Conservation (phyloP, 208 protist species). For the Naegleria fowleri region DNA sequence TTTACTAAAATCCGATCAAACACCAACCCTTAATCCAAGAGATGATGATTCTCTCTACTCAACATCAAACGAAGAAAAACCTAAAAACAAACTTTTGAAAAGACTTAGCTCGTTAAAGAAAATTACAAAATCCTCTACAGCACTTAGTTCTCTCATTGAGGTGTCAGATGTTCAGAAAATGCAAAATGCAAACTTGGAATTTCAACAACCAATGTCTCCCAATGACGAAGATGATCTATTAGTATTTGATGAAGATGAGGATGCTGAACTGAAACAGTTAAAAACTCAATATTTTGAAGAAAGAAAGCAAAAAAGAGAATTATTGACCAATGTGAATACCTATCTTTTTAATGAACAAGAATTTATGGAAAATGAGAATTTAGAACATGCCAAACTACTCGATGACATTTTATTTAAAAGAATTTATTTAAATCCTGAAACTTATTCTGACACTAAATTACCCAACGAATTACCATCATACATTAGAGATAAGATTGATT, state of each 20-base stretch:
- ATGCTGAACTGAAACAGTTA: not conserved
- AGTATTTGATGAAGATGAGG: not conserved
- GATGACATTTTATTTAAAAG: not conserved
- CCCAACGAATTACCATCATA: not conserved
- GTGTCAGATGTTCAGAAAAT: too few species aligned
- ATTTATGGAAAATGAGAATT: not conserved
- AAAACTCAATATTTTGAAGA: not conserved
- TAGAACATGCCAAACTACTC: not conserved
- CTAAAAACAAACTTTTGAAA: not conserved
- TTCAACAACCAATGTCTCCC: not conserved
- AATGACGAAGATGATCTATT: not conserved
- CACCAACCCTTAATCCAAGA: not conserved
- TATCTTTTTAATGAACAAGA: not conserved
- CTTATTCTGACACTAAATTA: not conserved
- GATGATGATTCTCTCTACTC: not conserved
- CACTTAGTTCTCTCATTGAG: not conserved
- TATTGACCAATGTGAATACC: not conserved
- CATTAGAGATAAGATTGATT: not conserved
- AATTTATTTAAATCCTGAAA: not conserved
- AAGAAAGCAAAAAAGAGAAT: not conserved
- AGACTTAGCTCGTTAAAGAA: not conserved
- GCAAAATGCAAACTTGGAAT: not conserved
- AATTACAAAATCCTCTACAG: not conserved
- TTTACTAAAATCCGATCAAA: not conserved
- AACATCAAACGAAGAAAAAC: not conserved